phyloP scores from a whole-genome alignment of 306 rosid genomes.

The Sechiopsis laciniata region DNA sequence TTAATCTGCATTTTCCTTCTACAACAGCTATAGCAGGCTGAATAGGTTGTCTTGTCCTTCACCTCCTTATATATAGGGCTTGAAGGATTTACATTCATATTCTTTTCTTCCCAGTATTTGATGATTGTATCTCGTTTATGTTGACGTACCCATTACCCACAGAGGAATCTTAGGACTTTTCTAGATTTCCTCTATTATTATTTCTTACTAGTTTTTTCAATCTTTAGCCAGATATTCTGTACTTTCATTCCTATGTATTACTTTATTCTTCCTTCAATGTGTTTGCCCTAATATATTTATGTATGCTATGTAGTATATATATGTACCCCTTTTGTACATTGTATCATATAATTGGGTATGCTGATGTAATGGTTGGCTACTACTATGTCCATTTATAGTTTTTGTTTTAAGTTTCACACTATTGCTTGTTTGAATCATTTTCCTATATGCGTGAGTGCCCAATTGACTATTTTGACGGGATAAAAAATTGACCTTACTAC shows the following conservation, averaged over 20 bases:
- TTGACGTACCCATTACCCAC: neutral
- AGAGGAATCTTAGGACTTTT: neutral
- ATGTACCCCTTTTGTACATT: neutral
- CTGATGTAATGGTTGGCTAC: neutral
- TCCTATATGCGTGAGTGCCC: too few relatives aligned
- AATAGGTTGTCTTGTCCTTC: neutral
- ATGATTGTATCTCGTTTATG: neutral
- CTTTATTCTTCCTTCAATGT: neutral
- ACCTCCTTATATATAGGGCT: neutral
- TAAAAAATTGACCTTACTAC: too few relatives aligned
- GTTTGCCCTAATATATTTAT: neutral
- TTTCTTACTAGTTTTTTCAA: neutral
- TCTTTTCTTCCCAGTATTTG: neutral
- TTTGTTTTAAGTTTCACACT: neutral
- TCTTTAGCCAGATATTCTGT: neutral
- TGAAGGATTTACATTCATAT: neutral
- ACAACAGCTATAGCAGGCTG: neutral
- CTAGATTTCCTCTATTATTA: neutral
- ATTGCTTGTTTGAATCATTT: neutral
- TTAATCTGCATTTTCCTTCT: neutral
- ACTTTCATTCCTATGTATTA: neutral
- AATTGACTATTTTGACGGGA: too few relatives aligned
- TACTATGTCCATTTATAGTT: neutral
- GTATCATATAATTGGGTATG: neutral
- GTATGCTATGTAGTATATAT: neutral